These are phyloP conservation scores for Eucalyptus sp. DNA, from an alignment of 345 rosid genomes.

Conservation along the genomic window DNA sequence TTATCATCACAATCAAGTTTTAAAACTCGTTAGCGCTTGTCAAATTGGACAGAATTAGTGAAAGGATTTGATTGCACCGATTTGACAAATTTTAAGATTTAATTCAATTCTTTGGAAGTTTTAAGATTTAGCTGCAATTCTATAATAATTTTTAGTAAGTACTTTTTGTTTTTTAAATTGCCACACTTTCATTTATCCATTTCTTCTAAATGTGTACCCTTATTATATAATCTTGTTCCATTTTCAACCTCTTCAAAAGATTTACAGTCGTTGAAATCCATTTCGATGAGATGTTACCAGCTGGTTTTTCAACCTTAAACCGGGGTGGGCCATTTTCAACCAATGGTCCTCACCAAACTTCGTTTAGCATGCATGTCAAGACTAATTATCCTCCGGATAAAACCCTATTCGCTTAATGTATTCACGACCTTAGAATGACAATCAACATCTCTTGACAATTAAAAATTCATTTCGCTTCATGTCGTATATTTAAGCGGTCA, in stretches of 20 bases:
- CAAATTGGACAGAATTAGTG: accelerated
- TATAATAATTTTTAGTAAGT: accelerated
- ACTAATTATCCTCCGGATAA: background rate
- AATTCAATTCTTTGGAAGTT: no score
- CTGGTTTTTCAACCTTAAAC: background rate
- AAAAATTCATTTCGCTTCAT: no score
- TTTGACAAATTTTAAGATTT: background rate
- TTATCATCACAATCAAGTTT: background rate
- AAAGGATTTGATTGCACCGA: no score
- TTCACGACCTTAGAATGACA: background rate
- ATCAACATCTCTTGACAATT: background rate
- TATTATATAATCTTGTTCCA: background rate
- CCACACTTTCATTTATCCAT: background rate
- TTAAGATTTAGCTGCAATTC: accelerated
- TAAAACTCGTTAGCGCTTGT: background rate
- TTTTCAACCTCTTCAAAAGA: background rate
- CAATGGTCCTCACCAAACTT: background rate
- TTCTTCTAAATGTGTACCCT: background rate
- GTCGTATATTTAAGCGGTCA: background rate
- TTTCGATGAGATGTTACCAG: background rate
- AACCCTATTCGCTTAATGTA: background rate
- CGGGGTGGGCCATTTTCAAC: background rate
- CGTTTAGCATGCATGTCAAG: background rate
- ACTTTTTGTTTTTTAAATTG: accelerated
- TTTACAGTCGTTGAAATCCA: background rate